Evolutionary conservation across 208 protist genomes (phyloP).

Genomic region (Wallacemonas collosoma): DNA sequence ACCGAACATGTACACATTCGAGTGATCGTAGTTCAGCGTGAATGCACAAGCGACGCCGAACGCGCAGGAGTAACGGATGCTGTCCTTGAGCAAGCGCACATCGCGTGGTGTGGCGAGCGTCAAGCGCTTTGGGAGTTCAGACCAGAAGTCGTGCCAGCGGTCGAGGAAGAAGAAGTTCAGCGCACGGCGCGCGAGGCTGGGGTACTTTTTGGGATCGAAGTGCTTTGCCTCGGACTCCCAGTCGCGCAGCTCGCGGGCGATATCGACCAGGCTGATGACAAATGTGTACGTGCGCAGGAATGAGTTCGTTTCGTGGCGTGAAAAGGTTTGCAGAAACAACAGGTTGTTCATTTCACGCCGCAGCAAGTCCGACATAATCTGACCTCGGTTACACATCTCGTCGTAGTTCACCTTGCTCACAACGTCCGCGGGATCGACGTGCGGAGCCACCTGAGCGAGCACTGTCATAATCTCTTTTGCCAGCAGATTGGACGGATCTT

Average conservation of each 20-base stretch:
- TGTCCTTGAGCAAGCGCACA: conserved; percentile 72
- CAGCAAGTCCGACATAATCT: conserved; percentile 37
- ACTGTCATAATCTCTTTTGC: conserved; percentile 48
- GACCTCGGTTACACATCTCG: conserved; percentile 27
- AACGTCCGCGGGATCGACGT: conserved; percentile 42
- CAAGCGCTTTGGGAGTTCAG: conserved; percentile 62
- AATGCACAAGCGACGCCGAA: conserved; percentile 51
- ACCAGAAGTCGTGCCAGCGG: conserved; percentile 62
- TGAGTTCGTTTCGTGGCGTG: conserved; percentile 38
- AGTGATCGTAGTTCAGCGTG: conserved; percentile 36
- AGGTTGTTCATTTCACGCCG: conserved; percentile 31
- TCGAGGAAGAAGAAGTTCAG: conserved; percentile 71
- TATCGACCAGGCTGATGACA: conserved; percentile 42
- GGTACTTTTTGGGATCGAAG: conserved; percentile 62
- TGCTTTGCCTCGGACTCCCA: conserved; percentile 45
- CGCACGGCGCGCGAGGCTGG: conserved; percentile 32
- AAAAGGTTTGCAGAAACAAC: conserved; percentile 36
- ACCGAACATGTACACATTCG: conserved; percentile 53
- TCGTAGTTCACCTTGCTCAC: conserved; percentile 40
- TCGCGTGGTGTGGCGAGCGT: conserved; percentile 60
- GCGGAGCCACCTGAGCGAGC: conserved; percentile 31
- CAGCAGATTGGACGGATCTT: conserved; percentile 34
- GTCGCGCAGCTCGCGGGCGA: conserved; percentile 50
- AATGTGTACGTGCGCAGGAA: conserved; percentile 42
- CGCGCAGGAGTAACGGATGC: conserved; percentile 53